Percentiles rank a stretch among this genome's conserved stretches.
Conservation (phyloP, 345 rosid species). For the Psidium friedrichsthalianum region DNA sequence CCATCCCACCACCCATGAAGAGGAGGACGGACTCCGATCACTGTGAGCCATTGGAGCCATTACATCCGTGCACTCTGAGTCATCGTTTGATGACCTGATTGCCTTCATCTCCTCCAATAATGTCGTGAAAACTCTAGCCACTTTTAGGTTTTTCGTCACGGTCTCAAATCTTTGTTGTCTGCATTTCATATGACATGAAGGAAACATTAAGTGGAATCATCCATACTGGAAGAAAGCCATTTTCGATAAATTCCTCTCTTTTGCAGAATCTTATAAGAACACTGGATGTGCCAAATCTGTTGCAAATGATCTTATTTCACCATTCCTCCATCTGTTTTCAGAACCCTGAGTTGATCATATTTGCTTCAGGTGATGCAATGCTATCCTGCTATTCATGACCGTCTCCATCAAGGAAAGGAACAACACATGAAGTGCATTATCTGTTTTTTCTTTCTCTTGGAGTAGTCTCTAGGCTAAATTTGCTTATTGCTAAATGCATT, state of each 20-base stretch:
- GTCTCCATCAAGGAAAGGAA: background rate
- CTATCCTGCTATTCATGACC: background rate
- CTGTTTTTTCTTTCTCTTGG: background rate
- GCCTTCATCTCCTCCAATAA: constrained; percentile 88
- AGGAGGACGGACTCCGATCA: constrained; percentile 88
- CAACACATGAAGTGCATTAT: background rate
- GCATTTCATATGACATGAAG: background rate
- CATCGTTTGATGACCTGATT: constrained; percentile 45
- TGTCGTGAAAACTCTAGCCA: constrained; percentile 64
- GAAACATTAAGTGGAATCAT: background rate
- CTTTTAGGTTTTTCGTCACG: constrained; percentile 67
- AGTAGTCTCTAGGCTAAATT: background rate
- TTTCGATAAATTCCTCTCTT: background rate
- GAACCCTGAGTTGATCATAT: background rate
- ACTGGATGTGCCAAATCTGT: background rate
- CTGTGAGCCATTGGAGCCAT: constrained; percentile 84
- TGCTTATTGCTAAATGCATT: background rate
- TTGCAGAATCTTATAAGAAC: background rate
- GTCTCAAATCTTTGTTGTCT: constrained; percentile 87
- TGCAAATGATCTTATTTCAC: background rate
- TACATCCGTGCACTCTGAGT: constrained; percentile 61
- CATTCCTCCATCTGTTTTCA: background rate
- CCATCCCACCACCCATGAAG: constrained; percentile 98
- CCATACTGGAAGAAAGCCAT: background rate
- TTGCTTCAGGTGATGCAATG: background rate